Conservation (phyloP, 257 asterid genomes). For the Ehretia macrophylla region DNA sequence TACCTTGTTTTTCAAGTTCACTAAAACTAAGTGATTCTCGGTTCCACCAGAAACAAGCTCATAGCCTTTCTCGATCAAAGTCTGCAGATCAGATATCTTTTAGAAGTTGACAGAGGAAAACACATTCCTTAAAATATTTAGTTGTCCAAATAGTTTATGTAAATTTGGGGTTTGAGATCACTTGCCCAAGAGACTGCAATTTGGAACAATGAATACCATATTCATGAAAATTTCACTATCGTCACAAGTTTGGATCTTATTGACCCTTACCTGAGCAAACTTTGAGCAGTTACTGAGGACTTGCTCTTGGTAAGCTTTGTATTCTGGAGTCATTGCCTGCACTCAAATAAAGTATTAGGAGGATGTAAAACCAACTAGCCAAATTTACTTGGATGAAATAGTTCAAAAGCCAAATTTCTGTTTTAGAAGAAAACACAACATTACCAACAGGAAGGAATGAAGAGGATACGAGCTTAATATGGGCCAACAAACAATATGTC, state of each 20-base stretch:
- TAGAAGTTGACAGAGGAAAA: slow-evolving; percentile 4
- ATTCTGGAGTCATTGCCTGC: slow-evolving; percentile 78
- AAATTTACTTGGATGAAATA: no score
- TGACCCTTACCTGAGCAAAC: slow-evolving; percentile 58
- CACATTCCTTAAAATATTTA: neutral
- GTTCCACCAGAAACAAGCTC: slow-evolving; percentile 94
- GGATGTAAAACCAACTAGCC: neutral
- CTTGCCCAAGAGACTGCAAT: neutral
- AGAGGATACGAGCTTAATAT: neutral
- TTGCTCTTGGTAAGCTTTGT: slow-evolving; percentile 90
- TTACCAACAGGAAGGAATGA: neutral
- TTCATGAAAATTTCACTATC: neutral
- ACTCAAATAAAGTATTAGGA: slow-evolving; percentile 1
- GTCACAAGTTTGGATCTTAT: neutral
- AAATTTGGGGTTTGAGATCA: neutral
- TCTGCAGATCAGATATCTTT: slow-evolving; percentile 51
- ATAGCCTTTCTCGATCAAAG: slow-evolving; percentile 49
- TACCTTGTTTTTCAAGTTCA: slow-evolving; percentile 74
- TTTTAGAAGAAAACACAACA: neutral
- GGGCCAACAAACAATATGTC: neutral
- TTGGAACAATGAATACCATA: neutral
- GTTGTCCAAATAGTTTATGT: neutral
- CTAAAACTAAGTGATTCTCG: slow-evolving; percentile 79
- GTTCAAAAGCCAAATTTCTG: neutral
- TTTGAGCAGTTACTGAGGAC: slow-evolving; percentile 72